Evolutionary conservation across 2,329 filamentous ascomycete genomes (phyloP), one percentile per base, ranked within the genome.

Genomic region (Escovopsis sp.): DNA sequence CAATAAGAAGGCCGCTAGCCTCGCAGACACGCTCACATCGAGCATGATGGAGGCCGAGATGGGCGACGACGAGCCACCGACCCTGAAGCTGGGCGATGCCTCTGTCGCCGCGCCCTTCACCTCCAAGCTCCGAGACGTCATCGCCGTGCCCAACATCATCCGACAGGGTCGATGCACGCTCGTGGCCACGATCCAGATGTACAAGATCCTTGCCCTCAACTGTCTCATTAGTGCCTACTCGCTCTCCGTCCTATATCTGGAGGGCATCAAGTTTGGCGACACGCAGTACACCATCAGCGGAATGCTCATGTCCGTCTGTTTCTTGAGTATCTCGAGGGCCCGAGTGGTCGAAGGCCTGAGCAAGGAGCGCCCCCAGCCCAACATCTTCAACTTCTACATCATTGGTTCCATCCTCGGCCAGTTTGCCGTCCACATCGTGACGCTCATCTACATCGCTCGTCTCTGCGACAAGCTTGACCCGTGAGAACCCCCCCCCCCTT

Each of bases 271-370:
- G 68, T 98, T 98, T 59, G 88, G 91, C 44, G 91, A 98, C 59
- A 87, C 88, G 4, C 91, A 98, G 65, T 91, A 96, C 51, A 98
- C 91, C 12, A 96, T 98, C 55, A 95, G 87, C 53, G 91, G 91
- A 53, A 96, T 98, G 85, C 80, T 98, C 61, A 96, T 98, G 91
- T 95, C 88, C 55, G 91, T 98, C 40, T 98, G 91, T 67, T 98
- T 98, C 74, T 68, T 98, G 55, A 95, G 88, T 47, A 95, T 98
- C 56, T 96, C 91, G n/a, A 82, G 91, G 46, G 91, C 91, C 34
- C 91, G 87, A 69, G 85, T 91, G 28, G 91, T 98, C 41, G 91
- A 98, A 66, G 82, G 84, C 33, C 71, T 98, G 23, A 95, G 89
- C 49, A 95, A 95, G 66, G 91, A 98, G 64, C 83, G 91, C 34